Evolutionary conservation across 345 rosid genomes (phyloP), one percentile per base, ranked within the genome.

Genomic region (Chamaenerion angustifolium): DNA sequence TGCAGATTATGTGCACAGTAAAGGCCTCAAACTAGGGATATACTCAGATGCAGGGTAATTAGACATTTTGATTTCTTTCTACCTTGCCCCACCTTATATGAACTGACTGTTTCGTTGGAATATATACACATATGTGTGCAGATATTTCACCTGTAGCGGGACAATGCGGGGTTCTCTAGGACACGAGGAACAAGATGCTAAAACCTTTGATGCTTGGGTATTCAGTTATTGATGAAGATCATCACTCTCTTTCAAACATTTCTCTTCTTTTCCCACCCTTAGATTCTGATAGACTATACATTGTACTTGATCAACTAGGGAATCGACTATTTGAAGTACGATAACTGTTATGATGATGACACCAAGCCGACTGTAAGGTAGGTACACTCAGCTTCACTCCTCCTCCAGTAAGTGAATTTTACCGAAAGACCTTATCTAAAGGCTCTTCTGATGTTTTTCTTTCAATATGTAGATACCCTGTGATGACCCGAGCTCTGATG

Each of bases 101-200:
- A 23, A 21, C 31, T 15, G 5, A 40, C 16, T 43, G 18, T 25
- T 13, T 21, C 25, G 11, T 23, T 21, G 25, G 4, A 2, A 21
- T 21, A 21, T 21, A 21, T 21, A 21, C 4, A 21, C 4, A 21
- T 21, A 21, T 21, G 31, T 8, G 62, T 59, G 44, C 69, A 92
- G 96, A 72, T 77, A 71, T 53, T 63, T 68, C 11, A 92, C 98
- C 8, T 92, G 98, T 58, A 84, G 94, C 71, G 78, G 70, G 67
- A 68, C 75, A 31, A 84, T 84, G 96, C 95, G 95, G 0, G 98
- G 98, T 46, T 92, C 96, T 46, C 79, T 92, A 55, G 88, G 88
- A 52, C 70, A 71, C 8, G 98, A 92, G 64, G 90, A 87, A 56
- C 81, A 70, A 60, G 98, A 92, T 72, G 98, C 98, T 11, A 82